These are phyloP conservation scores for Inonotus obliquus DNA, from an alignment of 1,284 basidiomycete genomes.

Conservation along the genomic window DNA sequence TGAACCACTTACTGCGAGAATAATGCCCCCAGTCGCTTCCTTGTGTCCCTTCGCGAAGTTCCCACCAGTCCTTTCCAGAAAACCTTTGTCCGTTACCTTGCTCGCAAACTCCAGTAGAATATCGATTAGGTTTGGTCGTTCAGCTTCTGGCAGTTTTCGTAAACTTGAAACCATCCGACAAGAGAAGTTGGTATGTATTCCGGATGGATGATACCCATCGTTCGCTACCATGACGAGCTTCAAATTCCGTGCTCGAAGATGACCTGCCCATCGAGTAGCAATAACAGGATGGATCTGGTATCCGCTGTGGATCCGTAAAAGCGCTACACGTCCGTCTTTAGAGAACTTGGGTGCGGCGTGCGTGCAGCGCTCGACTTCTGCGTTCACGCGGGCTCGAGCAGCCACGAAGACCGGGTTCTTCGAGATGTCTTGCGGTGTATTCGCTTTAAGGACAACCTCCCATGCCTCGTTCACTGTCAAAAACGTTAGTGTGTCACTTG, in stretches of 20 bases:
- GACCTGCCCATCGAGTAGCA: constrained; percentile 31
- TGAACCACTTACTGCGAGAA: constrained; percentile 16
- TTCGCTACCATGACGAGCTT: constrained; percentile 32
- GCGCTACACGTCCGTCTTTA: constrained; percentile 29
- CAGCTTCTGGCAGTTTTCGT: constrained; percentile 8
- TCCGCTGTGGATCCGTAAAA: constrained; percentile 28
- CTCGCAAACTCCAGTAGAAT: constrained; percentile 27
- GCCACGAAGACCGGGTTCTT: constrained; percentile 22
- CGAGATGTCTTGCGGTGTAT: constrained; percentile 19
- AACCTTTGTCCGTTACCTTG: constrained; percentile 21
- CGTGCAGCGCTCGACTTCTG: constrained; percentile 27
- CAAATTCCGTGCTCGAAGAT: constrained; percentile 29
- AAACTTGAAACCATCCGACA: constrained; percentile 24
- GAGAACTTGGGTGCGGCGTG: constrained; percentile 28
- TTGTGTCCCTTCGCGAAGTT: constrained; percentile 32
- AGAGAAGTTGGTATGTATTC: constrained; percentile 29
- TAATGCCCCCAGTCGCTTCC: constrained; percentile 31
- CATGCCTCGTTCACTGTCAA: constrained; percentile 25
- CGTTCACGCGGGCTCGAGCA: constrained; percentile 26
- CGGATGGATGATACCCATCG: constrained; percentile 26
- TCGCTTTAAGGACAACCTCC: constrained; percentile 20
- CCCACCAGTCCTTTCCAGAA: constrained; percentile 27
- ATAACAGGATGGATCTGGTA: constrained; percentile 32
- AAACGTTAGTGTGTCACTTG: constrained; percentile 24
- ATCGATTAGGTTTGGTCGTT: constrained; percentile 27